phyloP scores from a whole-genome alignment of 2,329 filamentous ascomycete species.

The Diaporthe eres region DNA sequence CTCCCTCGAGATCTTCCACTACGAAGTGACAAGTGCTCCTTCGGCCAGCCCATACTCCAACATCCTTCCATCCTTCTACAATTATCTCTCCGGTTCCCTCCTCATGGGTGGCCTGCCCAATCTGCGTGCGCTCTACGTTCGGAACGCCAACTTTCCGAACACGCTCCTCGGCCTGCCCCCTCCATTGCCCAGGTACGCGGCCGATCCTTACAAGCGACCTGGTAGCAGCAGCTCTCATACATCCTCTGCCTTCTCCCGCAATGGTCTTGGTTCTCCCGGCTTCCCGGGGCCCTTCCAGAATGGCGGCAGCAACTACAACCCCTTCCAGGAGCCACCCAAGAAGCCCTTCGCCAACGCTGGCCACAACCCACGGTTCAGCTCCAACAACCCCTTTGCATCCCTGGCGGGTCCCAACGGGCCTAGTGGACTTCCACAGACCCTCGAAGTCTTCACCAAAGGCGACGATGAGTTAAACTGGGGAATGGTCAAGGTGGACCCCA shows the following conservation, averaged over 20 bases:
- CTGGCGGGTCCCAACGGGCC: slow-evolving; percentile 50
- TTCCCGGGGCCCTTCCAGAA: slow-evolving; percentile 41
- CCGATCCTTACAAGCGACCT: slow-evolving; percentile 51
- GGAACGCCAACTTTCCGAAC: slow-evolving; percentile 87
- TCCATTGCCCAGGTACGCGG: slow-evolving; percentile 64
- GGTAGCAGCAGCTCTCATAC: slow-evolving; percentile 52
- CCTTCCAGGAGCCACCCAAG: slow-evolving; percentile 43
- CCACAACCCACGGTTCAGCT: slow-evolving; percentile 65
- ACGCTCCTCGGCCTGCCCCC: slow-evolving; percentile 79
- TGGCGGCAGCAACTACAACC: slow-evolving; percentile 41
- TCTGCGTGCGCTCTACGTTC: slow-evolving; percentile 85
- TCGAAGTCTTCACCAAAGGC: slow-evolving; percentile 73
- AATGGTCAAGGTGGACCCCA: slow-evolving; percentile 64
- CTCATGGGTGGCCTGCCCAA: slow-evolving; percentile 81
- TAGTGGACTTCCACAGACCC: slow-evolving; percentile 63
- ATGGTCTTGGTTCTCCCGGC: slow-evolving; percentile 43
- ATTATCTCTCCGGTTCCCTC: slow-evolving; percentile 87
- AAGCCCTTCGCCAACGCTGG: slow-evolving; percentile 45
- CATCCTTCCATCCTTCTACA: slow-evolving; percentile 78
- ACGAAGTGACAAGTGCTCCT: slow-evolving; percentile 79
- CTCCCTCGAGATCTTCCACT: slow-evolving; percentile 81
- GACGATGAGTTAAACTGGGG: slow-evolving; percentile 72
- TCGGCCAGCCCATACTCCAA: slow-evolving; percentile 70
- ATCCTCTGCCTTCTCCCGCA: slow-evolving; percentile 42
- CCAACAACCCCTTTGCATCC: slow-evolving; percentile 71